Base-by-base conservation (phyloP, 345 rosid genomes). In the Limnanthes douglasii region DNA sequence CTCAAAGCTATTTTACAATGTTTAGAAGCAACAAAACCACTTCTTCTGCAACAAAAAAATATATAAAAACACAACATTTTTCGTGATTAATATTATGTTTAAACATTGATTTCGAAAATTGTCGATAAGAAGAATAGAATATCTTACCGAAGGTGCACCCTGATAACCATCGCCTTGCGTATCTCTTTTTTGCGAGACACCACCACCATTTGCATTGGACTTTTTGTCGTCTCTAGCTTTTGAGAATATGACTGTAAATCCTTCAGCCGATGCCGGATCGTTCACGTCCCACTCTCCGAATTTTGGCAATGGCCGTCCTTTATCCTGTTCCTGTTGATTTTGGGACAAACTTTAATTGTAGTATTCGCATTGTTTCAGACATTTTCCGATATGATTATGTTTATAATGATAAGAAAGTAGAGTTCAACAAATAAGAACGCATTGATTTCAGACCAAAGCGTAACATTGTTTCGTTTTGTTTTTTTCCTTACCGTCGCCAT, bases 261-360 rank as follows among this genome's bases (percentile, higher is more conserved):
- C 79, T 62, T 75, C 85, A 0, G 85, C 79, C 19, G 85, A 65
- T 44, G 85, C 76, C 8, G 85, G 79, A 48, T 75, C 75, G 43
- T 71, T 75, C 45, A 75, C 79, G 29, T 75, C 79, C 85, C 85
- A 75, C 52, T 70, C 85, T 8, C 85, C 85, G 29, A 75, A 75
- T 60, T 71, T 75, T 4, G 85, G 85, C 49, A 71, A 51, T 18
- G 85, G 65, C 46, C 79, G 59, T 18, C 66, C 76, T 45, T 67
- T 53, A 42, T 65, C 73, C 56, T 73, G 75, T 41, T 64, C 43
- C 8, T 6, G 42, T 32, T 50, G 50, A 48, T 56, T 48, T 31
- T 56, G 48, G 49, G 48, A n/a, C n/a, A n/a, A n/a, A n/a, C n/a
- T n/a, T n/a, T n/a, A n/a, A n/a, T n/a, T n/a, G n/a, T n/a, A n/a